These are phyloP conservation scores for Pestalotiopsis sp. DNA, from an alignment of 2,329 filamentous ascomycete genomes.

Conservation along the genomic window DNA sequence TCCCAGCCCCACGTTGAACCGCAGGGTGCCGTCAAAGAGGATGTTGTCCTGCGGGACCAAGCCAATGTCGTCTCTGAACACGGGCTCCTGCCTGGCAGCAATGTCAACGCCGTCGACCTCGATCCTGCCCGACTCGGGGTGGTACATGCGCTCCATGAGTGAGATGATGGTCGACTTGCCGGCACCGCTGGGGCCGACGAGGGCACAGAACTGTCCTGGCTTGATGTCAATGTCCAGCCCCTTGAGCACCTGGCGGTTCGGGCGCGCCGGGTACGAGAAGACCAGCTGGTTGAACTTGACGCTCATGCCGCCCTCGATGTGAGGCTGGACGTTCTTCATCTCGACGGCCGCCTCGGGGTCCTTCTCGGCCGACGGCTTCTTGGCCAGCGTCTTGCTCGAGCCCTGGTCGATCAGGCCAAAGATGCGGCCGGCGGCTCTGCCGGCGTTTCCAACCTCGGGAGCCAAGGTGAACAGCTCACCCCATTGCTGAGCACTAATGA, in stretches of 20 bases:
- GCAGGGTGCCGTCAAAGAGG: constrained; percentile 59
- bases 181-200: constrained; percentile 49
- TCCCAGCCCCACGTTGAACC: constrained; percentile 59
- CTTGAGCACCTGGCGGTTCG: constrained; percentile 51
- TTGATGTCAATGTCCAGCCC: constrained; percentile 38
- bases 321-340: constrained; percentile 19
- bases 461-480: constrained; percentile 76
- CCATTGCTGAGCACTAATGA: constrained; percentile 74
- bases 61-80: constrained; percentile 55
- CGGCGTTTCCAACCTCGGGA: constrained; percentile 72
- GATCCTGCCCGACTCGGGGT: constrained; percentile 49
- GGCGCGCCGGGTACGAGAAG: constrained; percentile 64
- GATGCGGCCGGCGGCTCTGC: constrained; percentile 61
- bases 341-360: constrained; percentile 31
- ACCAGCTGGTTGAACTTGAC: constrained; percentile 57
- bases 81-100: constrained; percentile 38
- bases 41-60: constrained; percentile 61
- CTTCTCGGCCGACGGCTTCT: constrained; percentile 13
- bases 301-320: constrained; percentile 29
- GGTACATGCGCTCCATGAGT: constrained; percentile 57
- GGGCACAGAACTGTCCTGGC: constrained; percentile 41
- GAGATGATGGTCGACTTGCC: constrained; percentile 51
- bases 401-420: constrained; percentile 51
- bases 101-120: constrained; percentile 54
- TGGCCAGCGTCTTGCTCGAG: constrained; percentile 25